Evolutionary conservation across 1,139 yeast species (phyloP), one percentile per base, ranked within the genome.

Genomic region (Blastobotrys aristatus): DNA sequence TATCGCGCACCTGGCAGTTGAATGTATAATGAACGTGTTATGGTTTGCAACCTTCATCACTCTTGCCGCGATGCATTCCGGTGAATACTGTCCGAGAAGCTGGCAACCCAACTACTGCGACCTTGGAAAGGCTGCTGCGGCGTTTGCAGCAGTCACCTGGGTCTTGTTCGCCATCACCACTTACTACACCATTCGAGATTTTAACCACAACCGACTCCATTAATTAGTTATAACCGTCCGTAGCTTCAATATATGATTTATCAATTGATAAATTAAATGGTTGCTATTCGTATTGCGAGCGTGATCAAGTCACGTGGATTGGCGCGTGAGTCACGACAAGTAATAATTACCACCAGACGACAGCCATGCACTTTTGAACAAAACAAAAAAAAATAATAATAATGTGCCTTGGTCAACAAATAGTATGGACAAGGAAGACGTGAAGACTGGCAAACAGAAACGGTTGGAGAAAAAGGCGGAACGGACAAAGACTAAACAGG

Each of bases 71-170:
- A 26, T 26, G 4, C 45, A 42, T 35, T 40, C 40, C 4, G 26
- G 33, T 7, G 22, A 29, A 7, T 2, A 20, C 7, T 22, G 44
- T 17, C 34, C 13, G 14, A 21, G 26, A 10, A 24, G 27, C 10
- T n/a, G n/a, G n/a, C n/a, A 31, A 8, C 27, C 34, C 2, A 35
- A 42, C 26, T 42, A 11, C 17, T 42, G 45, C 27, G 35, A 26
- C 8, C 13, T 11, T n/a, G 45, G 45, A 3, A 42, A 42, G 26
- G 39, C 45, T 6, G 22, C 45, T 8, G 45, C 40, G 2, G 45
- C 45, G n/a, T 29, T 42, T 34, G 45, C 36, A 2, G 45, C 45
- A 3, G 27, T 33, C 10, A 16, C 30, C 17, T 42, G 45, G 45
- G 40, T 22, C 2, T 17, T 26, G 6, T 42, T 42, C 26, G 33